A percentile compares a stretch with the other conserved stretches of the same genome.
phyloP scores from a whole-genome alignment of 2,329 filamentous ascomycete species.

The Ophiostoma sp. region DNA sequence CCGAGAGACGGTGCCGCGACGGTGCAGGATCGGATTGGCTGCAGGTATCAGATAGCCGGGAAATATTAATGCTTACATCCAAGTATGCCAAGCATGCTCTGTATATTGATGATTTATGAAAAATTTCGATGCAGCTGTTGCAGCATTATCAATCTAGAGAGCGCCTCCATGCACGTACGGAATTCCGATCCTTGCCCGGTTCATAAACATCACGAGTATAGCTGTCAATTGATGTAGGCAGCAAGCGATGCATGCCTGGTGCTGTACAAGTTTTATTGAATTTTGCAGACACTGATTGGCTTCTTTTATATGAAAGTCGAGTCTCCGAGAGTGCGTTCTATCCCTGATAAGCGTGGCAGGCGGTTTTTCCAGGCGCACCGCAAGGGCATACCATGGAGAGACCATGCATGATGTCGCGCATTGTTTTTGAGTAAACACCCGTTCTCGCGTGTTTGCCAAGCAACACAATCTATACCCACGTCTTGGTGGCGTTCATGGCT shows the following conservation, averaged over 20 bases:
- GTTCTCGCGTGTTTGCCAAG: not conserved
- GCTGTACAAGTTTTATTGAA: not conserved
- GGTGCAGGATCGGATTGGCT: not conserved
- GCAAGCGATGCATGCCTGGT: no score
- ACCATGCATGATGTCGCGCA: not conserved
- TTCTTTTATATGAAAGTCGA: not conserved
- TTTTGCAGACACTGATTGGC: not conserved
- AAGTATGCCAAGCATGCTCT: not conserved
- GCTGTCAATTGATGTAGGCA: not conserved
- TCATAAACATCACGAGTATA: not conserved
- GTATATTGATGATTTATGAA: not conserved
- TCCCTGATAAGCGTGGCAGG: not conserved
- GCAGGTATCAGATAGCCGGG: slow-evolving; percentile 1
- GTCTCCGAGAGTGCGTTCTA: not conserved
- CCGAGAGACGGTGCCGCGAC: not conserved
- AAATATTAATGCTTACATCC: not conserved
- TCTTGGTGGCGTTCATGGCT: not conserved
- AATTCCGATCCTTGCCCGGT: slow-evolving; percentile 22
- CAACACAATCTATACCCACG: not conserved
- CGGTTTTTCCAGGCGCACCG: not conserved
- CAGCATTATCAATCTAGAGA: not conserved
- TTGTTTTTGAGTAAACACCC: not conserved
- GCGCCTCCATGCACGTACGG: slow-evolving; percentile 27
- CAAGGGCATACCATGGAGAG: not conserved
- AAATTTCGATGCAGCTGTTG: not conserved